These are phyloP conservation scores for Adiantum capillusveneris DNA, from an alignment of 75 land plant species.

Conservation along the genomic window DNA sequence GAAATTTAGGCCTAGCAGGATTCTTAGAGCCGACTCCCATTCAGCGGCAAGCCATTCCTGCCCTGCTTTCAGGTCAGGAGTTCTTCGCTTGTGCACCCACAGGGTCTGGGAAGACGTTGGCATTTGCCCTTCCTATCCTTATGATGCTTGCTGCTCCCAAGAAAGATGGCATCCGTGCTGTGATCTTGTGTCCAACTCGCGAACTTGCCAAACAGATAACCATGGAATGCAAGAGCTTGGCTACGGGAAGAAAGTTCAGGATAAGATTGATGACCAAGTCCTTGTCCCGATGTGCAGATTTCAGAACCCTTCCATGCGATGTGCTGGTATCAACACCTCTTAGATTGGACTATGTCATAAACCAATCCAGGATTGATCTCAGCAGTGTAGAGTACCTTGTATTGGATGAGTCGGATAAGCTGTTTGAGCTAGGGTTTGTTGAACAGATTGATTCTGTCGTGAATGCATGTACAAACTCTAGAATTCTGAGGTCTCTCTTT, in stretches of 20 bases:
- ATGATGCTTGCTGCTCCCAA: conserved; percentile 69
- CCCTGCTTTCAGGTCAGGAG: conserved; percentile 72
- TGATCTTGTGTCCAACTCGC: conserved; percentile 84
- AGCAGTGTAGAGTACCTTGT: conserved; percentile 92
- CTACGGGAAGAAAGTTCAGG: conserved; percentile 64
- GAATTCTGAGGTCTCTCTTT: conserved; percentile 72
- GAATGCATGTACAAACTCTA: conserved; percentile 80
- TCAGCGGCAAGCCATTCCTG: conserved; percentile 95
- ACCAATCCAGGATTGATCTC: conserved; percentile 62
- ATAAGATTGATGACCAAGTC: conserved; percentile 71
- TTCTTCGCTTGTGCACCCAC: conserved; percentile 99
- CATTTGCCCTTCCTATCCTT: conserved; percentile 81
- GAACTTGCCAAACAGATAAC: conserved; percentile 89
- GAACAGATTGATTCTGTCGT: conserved; percentile 87
- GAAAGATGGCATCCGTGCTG: conserved; percentile 67
- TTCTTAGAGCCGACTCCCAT: conserved; percentile 93
- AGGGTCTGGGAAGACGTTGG: conserved; percentile 96
- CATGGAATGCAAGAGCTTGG: conserved; percentile 70
- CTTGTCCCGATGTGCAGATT: conserved; percentile 54
- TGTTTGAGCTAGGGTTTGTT: conserved; percentile 89
- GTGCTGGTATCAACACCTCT: conserved; percentile 88
- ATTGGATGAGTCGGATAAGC: conserved; percentile 92
- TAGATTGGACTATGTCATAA: conserved; percentile 55
- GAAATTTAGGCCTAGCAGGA: conserved; percentile 58
- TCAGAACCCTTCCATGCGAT: conserved; percentile 72